Base-by-base conservation (phyloP, 495 filamentous ascomycete species). In the Neohortaea acidophila region DNA sequence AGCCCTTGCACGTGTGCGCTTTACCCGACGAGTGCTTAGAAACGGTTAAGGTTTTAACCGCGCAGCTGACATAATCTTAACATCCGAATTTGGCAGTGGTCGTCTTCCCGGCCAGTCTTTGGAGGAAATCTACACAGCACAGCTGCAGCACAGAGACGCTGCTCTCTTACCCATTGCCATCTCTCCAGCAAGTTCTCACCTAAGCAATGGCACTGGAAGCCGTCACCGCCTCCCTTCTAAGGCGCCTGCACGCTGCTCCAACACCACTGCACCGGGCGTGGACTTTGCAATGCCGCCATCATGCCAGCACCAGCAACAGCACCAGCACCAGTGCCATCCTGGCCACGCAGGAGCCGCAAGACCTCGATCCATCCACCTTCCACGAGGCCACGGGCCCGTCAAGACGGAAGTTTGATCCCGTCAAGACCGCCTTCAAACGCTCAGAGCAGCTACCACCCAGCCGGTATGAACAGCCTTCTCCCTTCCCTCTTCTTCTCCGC, bases 381-480 rank as follows among this genome's bases (percentile, higher is more conserved):
- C 51, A 66, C 18, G 32, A 53, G n/a, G 43, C 48, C 6, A 47
- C 51, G 11, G 39, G 39, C 1, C 52, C 57, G 11, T 54, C 59
- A 13, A 46, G 55, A 40, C 56, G 61, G 8, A 42, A 56, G 3
- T 83, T 65, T 45, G 65, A 81, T 47, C 78, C 78, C 0, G 54
- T 73, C 37, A 64, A 62, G 44, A 62, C 55, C 48, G 64, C 64
- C 25, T 64, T 60, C 45, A 54, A 51, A 28, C 63, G 73, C 37
- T 68, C 61, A 47, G 63, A 44, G n/a, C 61, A 73, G 52, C 61
- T 83, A 11, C 77, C 78, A 33, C 65, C 68, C 21, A 77, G 73
- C 69, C 72, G 79, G 79, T 83, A 67, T 24, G 60, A 24, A 17
- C 39, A 12, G 23, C 11, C 29, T 19, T 19, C 3, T 3, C n/a